Evolutionary conservation across 257 asterid genomes (phyloP).

Genomic region (Cynanchum wilfordii): DNA sequence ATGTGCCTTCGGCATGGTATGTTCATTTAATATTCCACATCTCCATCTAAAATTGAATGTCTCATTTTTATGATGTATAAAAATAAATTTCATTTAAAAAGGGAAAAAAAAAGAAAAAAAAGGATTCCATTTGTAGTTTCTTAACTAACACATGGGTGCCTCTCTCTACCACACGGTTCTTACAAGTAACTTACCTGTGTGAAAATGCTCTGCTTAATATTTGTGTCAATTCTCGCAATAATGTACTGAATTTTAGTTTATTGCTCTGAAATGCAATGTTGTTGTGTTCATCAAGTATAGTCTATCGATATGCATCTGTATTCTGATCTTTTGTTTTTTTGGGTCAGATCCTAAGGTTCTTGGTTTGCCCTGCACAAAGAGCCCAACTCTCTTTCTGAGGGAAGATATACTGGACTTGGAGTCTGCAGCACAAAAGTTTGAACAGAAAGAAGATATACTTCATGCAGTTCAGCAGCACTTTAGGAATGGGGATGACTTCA

Average conservation of each 20-base stretch:
- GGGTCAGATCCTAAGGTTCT: conserved; percentile 49
- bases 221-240: neutral
- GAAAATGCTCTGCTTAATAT: too few relatives aligned
- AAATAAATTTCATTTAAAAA: neutral
- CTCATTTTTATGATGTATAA: neutral
- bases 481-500: conserved; percentile 41
- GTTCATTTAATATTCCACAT: neutral
- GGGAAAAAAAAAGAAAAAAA: neutral
- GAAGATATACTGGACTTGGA: conserved; percentile 70
- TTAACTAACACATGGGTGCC: neutral
- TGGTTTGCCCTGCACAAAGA: conserved; percentile 55
- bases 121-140: neutral
- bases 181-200: too few relatives aligned
- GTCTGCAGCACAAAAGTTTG: conserved; percentile 73
- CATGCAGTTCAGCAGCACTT: conserved; percentile 47
- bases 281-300: neutral
- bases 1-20: conserved; percentile 95
- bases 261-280: neutral
- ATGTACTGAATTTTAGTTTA: neutral
- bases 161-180: neutral
- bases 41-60: neutral
- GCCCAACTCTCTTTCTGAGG: conserved; percentile 48
- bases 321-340: neutral
- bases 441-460: conserved; percentile 48
- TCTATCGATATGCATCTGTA: too few relatives aligned